Base-by-base conservation (phyloP, 139 green algal species). In the Diplosphaera chodatii region DNA sequence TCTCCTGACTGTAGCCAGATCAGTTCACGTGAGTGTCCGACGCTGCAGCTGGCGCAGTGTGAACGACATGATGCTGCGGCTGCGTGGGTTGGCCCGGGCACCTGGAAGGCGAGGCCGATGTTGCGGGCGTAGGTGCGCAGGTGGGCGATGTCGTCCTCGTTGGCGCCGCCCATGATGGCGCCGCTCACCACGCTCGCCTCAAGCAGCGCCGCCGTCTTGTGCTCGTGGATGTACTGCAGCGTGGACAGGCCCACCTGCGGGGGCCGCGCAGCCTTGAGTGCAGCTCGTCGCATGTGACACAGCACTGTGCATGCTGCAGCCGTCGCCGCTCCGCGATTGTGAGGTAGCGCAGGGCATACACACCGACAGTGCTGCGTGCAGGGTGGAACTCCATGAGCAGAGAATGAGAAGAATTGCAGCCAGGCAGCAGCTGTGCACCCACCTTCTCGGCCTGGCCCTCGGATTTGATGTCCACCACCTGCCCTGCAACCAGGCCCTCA, bases 21-120 rank as follows among this genome's bases (percentile, higher is more conserved):
- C n/a, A n/a, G n/a, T n/a, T n/a, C n/a, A n/a, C n/a, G n/a, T n/a
- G n/a, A n/a, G n/a, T n/a, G n/a, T n/a, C n/a, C n/a, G n/a, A n/a
- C n/a, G n/a, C n/a, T n/a, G n/a, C n/a, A n/a, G n/a, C n/a, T n/a
- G n/a, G n/a, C n/a, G n/a, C n/a, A n/a, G n/a, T n/a, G n/a, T n/a
- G n/a, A n/a, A n/a, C n/a, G n/a, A n/a, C n/a, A n/a, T n/a, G n/a
- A n/a, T n/a, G n/a, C 37, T 48, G 6, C 37, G 6, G 37, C 10
- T 48, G 8, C 10, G 37, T 10, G 37, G 8, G 37, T 6, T 48
- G 37, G 37, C 37, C 37, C 6, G 37, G 37, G 18, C 71, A 96
- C 91, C 90, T 99, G 95, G 87, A 99, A 99, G 6, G 93, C 95
- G 21, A 99, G 87, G 6, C 96, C 96, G 67, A 99, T 97, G 83